Conservation (phyloP, 768 basidiomycete species). For the Melanogaster broomeanus region DNA sequence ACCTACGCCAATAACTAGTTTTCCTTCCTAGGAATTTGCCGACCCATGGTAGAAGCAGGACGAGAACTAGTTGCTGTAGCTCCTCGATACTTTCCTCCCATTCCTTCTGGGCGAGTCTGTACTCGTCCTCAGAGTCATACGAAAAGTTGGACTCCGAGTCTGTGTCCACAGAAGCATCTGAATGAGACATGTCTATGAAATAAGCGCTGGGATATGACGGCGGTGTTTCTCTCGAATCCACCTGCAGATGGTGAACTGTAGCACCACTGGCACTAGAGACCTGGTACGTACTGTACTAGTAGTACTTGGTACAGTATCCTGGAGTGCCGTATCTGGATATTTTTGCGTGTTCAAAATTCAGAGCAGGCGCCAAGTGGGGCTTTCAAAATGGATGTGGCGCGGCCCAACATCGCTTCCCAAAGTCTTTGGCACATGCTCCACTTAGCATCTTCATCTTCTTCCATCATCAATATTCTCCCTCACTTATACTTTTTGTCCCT, state of each 20-base stretch:
- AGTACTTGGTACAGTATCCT: too few relatives aligned
- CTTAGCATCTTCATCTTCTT: slow-evolving; percentile 11
- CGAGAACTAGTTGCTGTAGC: slow-evolving; percentile 75
- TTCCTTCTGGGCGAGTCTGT: slow-evolving; percentile 78
- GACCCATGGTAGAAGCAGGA: slow-evolving; percentile 81
- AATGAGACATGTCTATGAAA: slow-evolving; percentile 65
- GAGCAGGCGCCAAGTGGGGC: too few relatives aligned
- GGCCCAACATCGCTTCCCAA: neutral
- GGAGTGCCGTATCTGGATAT: too few relatives aligned
- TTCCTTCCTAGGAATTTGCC: slow-evolving; percentile 88
- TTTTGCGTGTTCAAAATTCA: too few relatives aligned
- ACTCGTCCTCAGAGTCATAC: slow-evolving; percentile 68
- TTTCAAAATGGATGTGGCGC: slow-evolving; percentile 28
- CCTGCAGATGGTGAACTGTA: neutral
- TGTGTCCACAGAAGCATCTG: slow-evolving; percentile 61
- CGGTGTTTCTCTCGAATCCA: neutral
- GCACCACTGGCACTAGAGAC: too few relatives aligned
- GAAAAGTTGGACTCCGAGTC: slow-evolving; percentile 49
- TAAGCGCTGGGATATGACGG: slow-evolving; percentile 11
- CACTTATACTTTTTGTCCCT: neutral
- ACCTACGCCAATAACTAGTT: slow-evolving; percentile 85
- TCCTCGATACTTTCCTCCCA: slow-evolving; percentile 92
- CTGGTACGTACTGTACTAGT: too few relatives aligned
- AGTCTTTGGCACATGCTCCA: neutral
- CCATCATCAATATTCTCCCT: slow-evolving; percentile 12